These are phyloP conservation scores for Ascochyta fabae DNA, from an alignment of 2,329 filamentous ascomycete genomes.

Conservation along the genomic window DNA sequence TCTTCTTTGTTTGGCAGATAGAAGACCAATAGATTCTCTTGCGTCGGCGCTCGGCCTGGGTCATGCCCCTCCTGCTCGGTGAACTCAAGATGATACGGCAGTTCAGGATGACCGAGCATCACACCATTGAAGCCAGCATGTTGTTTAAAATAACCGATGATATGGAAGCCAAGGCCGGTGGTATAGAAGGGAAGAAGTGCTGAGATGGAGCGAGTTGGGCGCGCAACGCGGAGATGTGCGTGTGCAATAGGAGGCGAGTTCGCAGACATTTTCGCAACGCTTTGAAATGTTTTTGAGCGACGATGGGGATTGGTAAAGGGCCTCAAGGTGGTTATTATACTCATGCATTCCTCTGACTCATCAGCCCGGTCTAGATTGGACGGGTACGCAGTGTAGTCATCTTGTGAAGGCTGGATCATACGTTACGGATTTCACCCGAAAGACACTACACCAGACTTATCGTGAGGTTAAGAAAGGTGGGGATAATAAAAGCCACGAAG, in stretches of 20 bases:
- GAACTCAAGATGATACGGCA: constrained; percentile 55
- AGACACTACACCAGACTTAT: too few species aligned
- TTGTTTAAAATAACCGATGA: constrained; percentile 44
- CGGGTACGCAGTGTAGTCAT: too few species aligned
- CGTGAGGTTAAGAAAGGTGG: too few species aligned
- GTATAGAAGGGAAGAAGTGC: constrained; percentile 53
- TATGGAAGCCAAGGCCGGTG: constrained; percentile 50
- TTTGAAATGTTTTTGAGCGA: too few species aligned
- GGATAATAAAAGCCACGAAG: too few species aligned
- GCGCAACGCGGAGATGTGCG: constrained; percentile 50
- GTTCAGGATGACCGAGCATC: constrained; percentile 50
- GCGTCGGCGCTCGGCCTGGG: constrained; percentile 47
- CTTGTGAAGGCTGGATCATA: too few species aligned
- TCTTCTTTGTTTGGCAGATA: constrained; percentile 48
- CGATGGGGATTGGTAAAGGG: too few species aligned
- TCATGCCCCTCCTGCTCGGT: constrained; percentile 46
- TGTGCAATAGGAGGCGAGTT: neutral
- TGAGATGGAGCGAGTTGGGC: constrained; percentile 50
- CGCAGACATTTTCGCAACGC: too few species aligned
- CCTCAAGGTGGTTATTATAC: too few species aligned
- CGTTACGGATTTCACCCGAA: too few species aligned
- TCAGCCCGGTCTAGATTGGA: too few species aligned
- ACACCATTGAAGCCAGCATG: constrained; percentile 53
- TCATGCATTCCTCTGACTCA: too few species aligned
- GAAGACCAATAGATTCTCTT: constrained; percentile 56